Conservation (phyloP, 2,329 filamentous ascomycete species). For the Ciborinia camelliae region DNA sequence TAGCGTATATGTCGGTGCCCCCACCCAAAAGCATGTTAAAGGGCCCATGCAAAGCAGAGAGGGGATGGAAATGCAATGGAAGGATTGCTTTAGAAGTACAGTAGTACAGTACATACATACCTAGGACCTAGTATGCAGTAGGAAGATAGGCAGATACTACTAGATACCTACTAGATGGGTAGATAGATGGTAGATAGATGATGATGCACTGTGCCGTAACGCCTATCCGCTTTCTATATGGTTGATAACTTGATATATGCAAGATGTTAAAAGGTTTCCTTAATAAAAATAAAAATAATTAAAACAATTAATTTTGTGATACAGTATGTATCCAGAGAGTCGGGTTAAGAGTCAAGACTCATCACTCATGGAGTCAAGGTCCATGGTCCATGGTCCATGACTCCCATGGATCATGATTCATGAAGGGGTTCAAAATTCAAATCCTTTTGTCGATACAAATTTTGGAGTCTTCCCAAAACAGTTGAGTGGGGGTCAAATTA, state of each 20-base stretch:
- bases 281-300: too few relatives aligned
- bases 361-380: not conserved
- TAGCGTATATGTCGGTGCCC: not conserved
- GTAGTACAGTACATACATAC: too few relatives aligned
- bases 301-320: too few relatives aligned
- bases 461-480: conserved; percentile 1
- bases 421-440: not conserved
- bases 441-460: not conserved
- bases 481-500: not conserved
- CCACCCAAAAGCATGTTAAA: not conserved
- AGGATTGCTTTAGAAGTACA: conserved; percentile 3
- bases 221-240: conserved; percentile 11
- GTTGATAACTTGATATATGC: too few relatives aligned
- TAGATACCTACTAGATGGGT: too few relatives aligned
- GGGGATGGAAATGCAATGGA: conserved; percentile 6
- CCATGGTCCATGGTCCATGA: too few relatives aligned
- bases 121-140: too few relatives aligned
- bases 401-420: too few relatives aligned
- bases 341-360: conserved; percentile 4
- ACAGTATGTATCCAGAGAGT: conserved; percentile 20
- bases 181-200: not conserved
- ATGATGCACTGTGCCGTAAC: conserved; percentile 12
- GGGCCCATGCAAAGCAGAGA: conserved; percentile 6
- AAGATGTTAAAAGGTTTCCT: not conserved
- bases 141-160: too few relatives aligned